Base-by-base conservation (phyloP, 164 flowering plant genomes). In the Houttuynia cordata region DNA sequence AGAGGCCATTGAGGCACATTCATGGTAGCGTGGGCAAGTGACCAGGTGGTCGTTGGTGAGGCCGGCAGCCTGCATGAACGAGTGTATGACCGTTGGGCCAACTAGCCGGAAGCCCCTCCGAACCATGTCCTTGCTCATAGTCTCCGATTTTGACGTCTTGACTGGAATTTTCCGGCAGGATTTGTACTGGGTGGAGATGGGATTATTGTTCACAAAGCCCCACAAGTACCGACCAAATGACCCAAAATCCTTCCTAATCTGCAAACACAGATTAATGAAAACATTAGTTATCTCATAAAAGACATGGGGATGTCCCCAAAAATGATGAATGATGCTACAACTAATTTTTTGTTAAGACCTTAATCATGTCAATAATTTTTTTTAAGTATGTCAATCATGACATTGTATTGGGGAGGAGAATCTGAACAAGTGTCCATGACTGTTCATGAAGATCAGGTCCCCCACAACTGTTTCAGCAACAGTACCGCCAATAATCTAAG, bases 121-220 rank as follows among this genome's bases (percentile, higher is more conserved):
- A 42, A 92, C 83, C 96, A 92, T 92, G 82, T 88, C 98, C 68
- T 88, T 92, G 87, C 98, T 92, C 45, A 92, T 87, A 70, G 68
- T 71, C 69, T 92, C 96, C 19, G 98, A 88, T 62, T 92, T 92
- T 15, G 98, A 92, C 13, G 95, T 92, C 85, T 92, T 92, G 23
- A 79, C 98, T 20, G 95, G 96, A 51, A 92, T 80, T 74, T 85
- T 88, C 66, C 81, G 72, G 65, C 83, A 68, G 24, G 72, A 70
- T 64, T 80, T 88, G 89, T 86, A 88, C 45, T 76, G 83, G 10
- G 89, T 79, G n/a, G 67, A 58, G 40, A 92, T 83, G 7, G 98
- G 80, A 70, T 84, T 92, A 77, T 85, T 58, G 51, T 84, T 92
- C n/a, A 87, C 86, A 67, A 92, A 92, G 50, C 80, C 88, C 98